Base-by-base conservation (phyloP, 306 rosid species). In the Pyrus bretschneideri region DNA sequence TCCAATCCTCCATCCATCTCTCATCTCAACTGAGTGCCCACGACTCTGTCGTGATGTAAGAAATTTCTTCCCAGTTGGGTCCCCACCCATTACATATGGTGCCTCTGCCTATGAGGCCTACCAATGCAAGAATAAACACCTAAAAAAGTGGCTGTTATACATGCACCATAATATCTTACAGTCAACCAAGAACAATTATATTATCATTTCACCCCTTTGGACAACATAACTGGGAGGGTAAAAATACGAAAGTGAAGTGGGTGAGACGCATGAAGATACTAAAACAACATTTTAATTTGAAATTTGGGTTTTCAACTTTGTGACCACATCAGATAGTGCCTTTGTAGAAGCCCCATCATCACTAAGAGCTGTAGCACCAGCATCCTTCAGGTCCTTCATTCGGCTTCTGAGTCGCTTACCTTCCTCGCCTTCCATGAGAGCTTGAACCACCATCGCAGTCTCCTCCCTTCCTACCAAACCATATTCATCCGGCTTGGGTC, bases 351-450 rank as follows among this genome's bases (percentile, higher is more conserved):
- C 68, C 1, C 97, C 97, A 38, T 82, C 70, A 23, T 83, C 79
- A 10, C 84, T 75, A 0, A 86, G 51, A 25, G 69, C 81, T 38
- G 42, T 83, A 0, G 79, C 80, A 21, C 86, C 91, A 0, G 91
- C 92, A 2, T 86, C 93, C 51, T 88, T 87, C 15, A 92, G 76
- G 42, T 86, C 83, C 69, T 84, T 89, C 87, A 85, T 86, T 62
- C 71, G 81, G 78, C 79, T 78, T 4, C 98, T 75, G 19, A 93
- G 77, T 66, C 70, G 81, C 72, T 93, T 93, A 3, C 96, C 98
- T 49, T 89, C 89, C 51, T 93, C 96, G 0, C 98, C 96, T 84
- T 91, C 96, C 85, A 93, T 76, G 0, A 93, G 30, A 13, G 79
- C 76, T 80, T 85, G 89, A 1, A 88, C 90, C 55, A 85, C 70